Evolutionary conservation across 352 stramenopile genomes (phyloP).

Genomic region (Aphanomyces astaci): DNA sequence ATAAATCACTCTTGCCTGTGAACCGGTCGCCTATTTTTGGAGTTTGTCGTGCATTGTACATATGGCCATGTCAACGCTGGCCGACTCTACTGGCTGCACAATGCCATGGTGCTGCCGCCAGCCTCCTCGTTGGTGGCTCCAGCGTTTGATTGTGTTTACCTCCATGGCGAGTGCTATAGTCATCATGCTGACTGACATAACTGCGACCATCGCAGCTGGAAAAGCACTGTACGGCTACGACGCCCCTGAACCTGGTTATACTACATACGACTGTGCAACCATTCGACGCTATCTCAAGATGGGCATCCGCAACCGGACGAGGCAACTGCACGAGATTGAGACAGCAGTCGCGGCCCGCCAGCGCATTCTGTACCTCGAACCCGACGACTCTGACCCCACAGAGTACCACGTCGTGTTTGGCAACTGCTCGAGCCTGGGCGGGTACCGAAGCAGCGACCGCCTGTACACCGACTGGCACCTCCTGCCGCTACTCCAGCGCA

Average conservation of each 20-base stretch:
- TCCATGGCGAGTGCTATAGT: background rate
- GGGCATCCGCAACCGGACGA: background rate
- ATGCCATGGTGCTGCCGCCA: background rate
- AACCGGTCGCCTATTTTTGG: too few relatives aligned
- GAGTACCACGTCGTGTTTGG: background rate
- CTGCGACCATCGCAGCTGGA: background rate
- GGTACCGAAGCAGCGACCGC: slow-evolving; percentile 1
- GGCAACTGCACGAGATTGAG: background rate
- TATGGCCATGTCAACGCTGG: too few relatives aligned
- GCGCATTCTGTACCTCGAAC: slow-evolving; percentile 1
- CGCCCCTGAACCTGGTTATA: background rate
- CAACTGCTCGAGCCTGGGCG: slow-evolving; percentile 3
- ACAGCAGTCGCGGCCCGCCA: background rate
- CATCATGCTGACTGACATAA: background rate
- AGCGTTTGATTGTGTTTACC: background rate
- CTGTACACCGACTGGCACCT: slow-evolving; percentile 15
- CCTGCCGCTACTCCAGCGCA: slow-evolving; percentile 7
- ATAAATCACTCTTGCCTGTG: too few relatives aligned
- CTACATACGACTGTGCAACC: background rate
- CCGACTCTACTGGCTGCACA: too few relatives aligned
- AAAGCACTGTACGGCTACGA: background rate
- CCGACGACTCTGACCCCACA: background rate
- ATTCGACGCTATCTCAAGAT: background rate
- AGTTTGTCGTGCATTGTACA: too few relatives aligned
- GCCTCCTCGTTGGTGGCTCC: background rate